phyloP scores from a whole-genome alignment of 352 stramenopile species.

The Globisporangium iwayamae region DNA sequence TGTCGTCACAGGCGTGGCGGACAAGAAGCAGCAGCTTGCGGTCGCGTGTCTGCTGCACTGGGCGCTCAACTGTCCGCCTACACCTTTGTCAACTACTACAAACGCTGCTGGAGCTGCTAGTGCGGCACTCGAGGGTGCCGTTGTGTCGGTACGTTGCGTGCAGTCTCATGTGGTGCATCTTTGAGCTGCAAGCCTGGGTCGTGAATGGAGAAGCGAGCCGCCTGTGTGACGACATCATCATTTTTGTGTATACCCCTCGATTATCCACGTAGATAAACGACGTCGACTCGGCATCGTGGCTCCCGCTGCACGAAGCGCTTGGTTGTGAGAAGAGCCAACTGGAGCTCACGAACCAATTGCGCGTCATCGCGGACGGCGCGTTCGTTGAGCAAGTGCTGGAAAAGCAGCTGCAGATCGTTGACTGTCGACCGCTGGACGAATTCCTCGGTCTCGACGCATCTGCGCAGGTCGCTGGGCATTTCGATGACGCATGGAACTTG shows the following conservation, averaged over 20 bases:
- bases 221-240: not conserved
- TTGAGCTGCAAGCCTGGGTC: not conserved
- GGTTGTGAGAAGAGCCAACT: slow-evolving; percentile 34
- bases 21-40: slow-evolving; percentile 45
- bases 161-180: not conserved
- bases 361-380: slow-evolving; percentile 18
- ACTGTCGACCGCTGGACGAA: slow-evolving; percentile 41
- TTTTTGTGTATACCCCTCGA: not conserved
- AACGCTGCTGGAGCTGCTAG: not conserved
- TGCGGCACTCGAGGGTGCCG: slow-evolving; percentile 19
- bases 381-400: slow-evolving; percentile 33
- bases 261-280: slow-evolving; percentile 18
- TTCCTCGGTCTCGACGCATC: slow-evolving; percentile 44
- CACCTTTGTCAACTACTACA: not conserved
- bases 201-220: not conserved
- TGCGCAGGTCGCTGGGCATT: slow-evolving; percentile 49
- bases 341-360: slow-evolving; percentile 21
- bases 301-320: slow-evolving; percentile 38
- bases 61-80: slow-evolving; percentile 24
- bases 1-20: slow-evolving; percentile 24
- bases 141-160: slow-evolving; percentile 15
- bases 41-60: slow-evolving; percentile 54
- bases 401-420: slow-evolving; percentile 39
- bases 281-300: slow-evolving; percentile 24
- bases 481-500: slow-evolving; percentile 44